These are phyloP conservation scores for Hansenula lynferdii DNA, from an alignment of 1,139 yeast species.

Conservation along the genomic window DNA sequence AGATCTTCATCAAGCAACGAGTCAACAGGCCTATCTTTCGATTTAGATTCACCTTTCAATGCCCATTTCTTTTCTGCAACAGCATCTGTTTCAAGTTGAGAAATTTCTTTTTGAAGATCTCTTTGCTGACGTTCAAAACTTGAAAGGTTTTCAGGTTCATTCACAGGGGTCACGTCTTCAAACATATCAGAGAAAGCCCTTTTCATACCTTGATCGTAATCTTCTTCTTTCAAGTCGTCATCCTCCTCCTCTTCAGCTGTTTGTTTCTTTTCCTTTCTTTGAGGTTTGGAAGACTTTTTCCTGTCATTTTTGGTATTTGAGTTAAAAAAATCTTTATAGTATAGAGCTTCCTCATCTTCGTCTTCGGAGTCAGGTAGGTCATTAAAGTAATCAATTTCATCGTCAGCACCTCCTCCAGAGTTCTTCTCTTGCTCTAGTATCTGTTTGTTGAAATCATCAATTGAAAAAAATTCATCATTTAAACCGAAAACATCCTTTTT, in stretches of 20 bases:
- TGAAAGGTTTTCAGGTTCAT: constrained; percentile 47
- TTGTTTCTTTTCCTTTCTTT: constrained; percentile 20
- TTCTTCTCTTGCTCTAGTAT: constrained; percentile 62
- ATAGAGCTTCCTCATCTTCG: constrained; percentile 64
- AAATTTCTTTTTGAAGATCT: constrained; percentile 71
- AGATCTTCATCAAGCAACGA: constrained; percentile 67
- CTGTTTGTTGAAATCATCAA: constrained; percentile 83
- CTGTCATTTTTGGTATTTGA: constrained; percentile 20
- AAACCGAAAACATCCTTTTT: constrained; percentile 46
- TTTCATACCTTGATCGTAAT: constrained; percentile 52
- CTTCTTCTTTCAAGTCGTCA: constrained; percentile 37
- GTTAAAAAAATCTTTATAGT: constrained; percentile 76
- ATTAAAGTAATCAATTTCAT: constrained; percentile 60
- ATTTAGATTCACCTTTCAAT: constrained; percentile 85
- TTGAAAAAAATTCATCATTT: constrained; percentile 80
- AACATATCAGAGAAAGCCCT: constrained; percentile 61
- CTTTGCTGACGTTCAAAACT: constrained; percentile 82
- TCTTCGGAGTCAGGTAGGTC: constrained; percentile 43
- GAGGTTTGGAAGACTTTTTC: constrained; percentile 15
- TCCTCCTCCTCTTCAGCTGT: constrained; percentile 30
- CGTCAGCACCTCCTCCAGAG: constrained; percentile 40
- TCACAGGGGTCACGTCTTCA: constrained; percentile 42
- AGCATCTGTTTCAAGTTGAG: constrained; percentile 76
- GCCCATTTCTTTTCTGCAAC: constrained; percentile 94
- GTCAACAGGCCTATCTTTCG: constrained; percentile 78